Base-by-base conservation (phyloP, 192 early-diverging fungal species). In the Gryganskiella cystojenkinii region DNA sequence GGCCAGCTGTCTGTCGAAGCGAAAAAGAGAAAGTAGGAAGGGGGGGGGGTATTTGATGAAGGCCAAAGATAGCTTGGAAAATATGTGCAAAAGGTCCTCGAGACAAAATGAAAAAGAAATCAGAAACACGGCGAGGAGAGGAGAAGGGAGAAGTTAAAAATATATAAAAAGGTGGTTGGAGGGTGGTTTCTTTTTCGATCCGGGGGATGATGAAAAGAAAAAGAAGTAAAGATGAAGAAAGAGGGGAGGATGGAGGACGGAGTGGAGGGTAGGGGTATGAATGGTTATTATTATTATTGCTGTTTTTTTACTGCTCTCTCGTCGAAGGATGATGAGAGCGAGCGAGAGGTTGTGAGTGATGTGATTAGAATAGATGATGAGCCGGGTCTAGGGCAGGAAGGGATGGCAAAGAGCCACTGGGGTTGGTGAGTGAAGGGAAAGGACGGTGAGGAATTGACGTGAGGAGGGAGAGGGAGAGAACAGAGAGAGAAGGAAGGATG, bases 1-100 rank as follows among this genome's bases (percentile, higher is more conserved):
- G 71, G 47, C 71, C 71, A 75, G 73, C 73, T 76, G 65, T 53
- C 56, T 71, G 59, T 67, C 59, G 49, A 47, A 11, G 46, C n/a
- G 46, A 55, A 28, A 28, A 20, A 28, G 17, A 19, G 20, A 10
- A 20, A 42, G 15, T 28, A 58, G 37, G 22, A 43, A 25, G 20
- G 40, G 34, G 17, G 47, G 28, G 46, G 46, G 42, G 57, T 44
- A 20, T 24, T 35, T 8, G 14, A 52, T 3, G 34, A 53, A 42
- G 56, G n/a, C n/a, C n/a, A 40, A 40, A 40, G 37, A 9, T 13
- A 13, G 37, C 13, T 5, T 40, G 7, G 13, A 40, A 13, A 13
- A 13, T 40, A 40, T 40, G 37, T 40, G 37, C 37, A 13, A 50
- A 50, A 6, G 47, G 4, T 5, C 6, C 19, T n/a, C n/a, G n/a